These are phyloP conservation scores for Polytrichum formosum DNA, from an alignment of 225 moss, liverwort and hornwort genomes.

Conservation along the genomic window DNA sequence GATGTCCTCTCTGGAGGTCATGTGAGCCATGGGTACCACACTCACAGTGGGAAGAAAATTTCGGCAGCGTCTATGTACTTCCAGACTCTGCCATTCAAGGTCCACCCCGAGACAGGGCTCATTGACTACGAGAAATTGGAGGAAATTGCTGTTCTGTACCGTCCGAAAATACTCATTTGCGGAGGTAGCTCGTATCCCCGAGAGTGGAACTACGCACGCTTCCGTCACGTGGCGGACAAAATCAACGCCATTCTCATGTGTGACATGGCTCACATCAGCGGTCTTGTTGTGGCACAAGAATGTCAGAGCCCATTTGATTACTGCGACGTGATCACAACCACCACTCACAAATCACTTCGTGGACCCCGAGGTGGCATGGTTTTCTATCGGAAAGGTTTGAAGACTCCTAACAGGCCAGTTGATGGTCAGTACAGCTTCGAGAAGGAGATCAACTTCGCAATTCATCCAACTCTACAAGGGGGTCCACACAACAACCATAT, in stretches of 20 bases:
- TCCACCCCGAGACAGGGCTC: constrained; percentile 58
- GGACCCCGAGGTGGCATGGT: constrained; percentile 79
- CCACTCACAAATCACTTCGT: constrained; percentile 75
- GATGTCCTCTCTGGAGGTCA: constrained; percentile 84
- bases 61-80: constrained; percentile 75
- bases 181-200: constrained; percentile 74
- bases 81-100: constrained; percentile 73
- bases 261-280: constrained; percentile 81
- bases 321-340: constrained; percentile 74
- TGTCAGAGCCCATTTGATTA: constrained; percentile 55
- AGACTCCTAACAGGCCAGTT: constrained; percentile 14
- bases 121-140: constrained; percentile 76
- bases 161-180: constrained; percentile 73
- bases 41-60: constrained; percentile 61
- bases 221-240: constrained; percentile 62
- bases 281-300: constrained; percentile 66
- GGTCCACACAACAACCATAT: constrained; percentile 80
- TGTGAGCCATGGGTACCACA: constrained; percentile 80
- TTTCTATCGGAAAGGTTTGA: constrained; percentile 60
- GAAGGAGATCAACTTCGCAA: constrained; percentile 72
- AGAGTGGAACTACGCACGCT: constrained; percentile 63
- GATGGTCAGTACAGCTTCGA: constrained; percentile 49
- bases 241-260: constrained; percentile 70
- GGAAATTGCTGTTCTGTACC: constrained; percentile 64
- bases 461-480: constrained; percentile 71